Percentiles rank a stretch among this genome's conserved stretches.
Conservation (phyloP, 805 yeast genomes). For the Saccharomycopsis oosterbeekiorum region DNA sequence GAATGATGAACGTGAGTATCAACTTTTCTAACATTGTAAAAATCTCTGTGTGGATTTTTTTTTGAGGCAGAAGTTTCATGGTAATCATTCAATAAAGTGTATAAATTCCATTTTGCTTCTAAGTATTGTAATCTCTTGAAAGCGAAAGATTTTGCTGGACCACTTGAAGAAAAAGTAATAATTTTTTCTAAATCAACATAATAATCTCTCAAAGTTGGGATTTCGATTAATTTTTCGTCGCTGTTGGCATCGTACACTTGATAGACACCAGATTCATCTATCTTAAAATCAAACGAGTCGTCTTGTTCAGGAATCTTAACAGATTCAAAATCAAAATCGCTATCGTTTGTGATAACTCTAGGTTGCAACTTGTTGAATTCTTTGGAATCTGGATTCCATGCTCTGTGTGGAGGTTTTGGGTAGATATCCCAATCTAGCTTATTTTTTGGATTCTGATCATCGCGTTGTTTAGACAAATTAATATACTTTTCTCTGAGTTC, state of each 20-base stretch:
- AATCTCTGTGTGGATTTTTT: constrained; percentile 92
- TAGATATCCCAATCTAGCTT: constrained; percentile 62
- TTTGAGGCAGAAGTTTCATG: constrained; percentile 88
- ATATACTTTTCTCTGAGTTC: constrained; percentile 71
- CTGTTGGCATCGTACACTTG: constrained; percentile 40
- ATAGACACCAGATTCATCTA: constrained; percentile 59
- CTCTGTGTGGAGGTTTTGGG: constrained; percentile 91
- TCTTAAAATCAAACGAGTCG: constrained; percentile 28
- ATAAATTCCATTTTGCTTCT: constrained; percentile 95
- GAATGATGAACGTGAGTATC: constrained; percentile 99
- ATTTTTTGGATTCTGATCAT: constrained; percentile 79
- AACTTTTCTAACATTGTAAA: constrained; percentile 91
- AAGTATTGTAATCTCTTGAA: constrained; percentile 86
- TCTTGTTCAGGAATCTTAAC: constrained; percentile 45
- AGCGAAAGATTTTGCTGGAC: constrained; percentile 95
- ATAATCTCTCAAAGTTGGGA: constrained; percentile 81
- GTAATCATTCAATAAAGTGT: constrained; percentile 78
- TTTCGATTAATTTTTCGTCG: constrained; percentile 36
- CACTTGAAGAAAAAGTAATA: constrained; percentile 74
- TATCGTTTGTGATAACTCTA: constrained; percentile 32
- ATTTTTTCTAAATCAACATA: constrained; percentile 74
- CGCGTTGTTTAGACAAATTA: constrained; percentile 58
- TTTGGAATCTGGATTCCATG: constrained; percentile 50
- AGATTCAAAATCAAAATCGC: constrained; percentile 48
- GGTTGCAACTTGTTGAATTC: constrained; percentile 35